Percentiles rank a stretch among this genome's conserved stretches.
Conservation (phyloP, 2,329 filamentous ascomycete genomes). For the Eutypella sp. region DNA sequence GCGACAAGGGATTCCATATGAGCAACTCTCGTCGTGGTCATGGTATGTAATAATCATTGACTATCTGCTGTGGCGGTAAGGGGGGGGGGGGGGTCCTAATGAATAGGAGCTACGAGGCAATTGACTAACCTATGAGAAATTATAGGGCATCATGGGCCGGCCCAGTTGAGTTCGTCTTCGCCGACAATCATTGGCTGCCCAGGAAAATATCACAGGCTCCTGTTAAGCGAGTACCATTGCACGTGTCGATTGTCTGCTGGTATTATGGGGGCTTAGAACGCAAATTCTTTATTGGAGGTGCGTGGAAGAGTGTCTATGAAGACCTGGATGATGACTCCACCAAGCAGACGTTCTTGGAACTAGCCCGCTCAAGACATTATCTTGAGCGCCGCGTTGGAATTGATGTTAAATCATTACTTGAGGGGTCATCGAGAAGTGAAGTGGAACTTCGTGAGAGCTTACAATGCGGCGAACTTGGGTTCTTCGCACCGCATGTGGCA, state of each 20-base stretch:
- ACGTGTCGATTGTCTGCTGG: conserved; percentile 6
- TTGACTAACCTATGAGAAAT: neutral
- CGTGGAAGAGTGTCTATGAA: conserved; percentile 1
- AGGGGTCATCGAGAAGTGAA: neutral
- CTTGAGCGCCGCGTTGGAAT: neutral
- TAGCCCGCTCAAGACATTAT: neutral
- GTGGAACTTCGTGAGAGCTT: neutral
- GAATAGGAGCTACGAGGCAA: neutral
- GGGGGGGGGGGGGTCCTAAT: no score
- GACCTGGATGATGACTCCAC: neutral
- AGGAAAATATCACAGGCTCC: conserved; percentile 9
- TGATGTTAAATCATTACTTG: neutral
- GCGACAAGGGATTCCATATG: neutral
- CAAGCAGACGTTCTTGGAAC: neutral
- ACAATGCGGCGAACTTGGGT: neutral
- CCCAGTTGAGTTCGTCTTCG: conserved; percentile 10
- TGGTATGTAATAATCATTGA: neutral
- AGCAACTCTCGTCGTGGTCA: neutral
- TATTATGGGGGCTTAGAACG: conserved; percentile 2
- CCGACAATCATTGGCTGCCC: conserved; percentile 9
- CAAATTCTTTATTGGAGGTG: conserved; percentile 1
- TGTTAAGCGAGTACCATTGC: conserved; percentile 5
- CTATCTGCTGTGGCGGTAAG: no score
- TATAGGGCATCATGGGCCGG: conserved; percentile 7
- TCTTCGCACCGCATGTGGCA: neutral